These are phyloP conservation scores for Populus hybrid DNA, from an alignment of 441 rosid genomes.

Conservation along the genomic window DNA sequence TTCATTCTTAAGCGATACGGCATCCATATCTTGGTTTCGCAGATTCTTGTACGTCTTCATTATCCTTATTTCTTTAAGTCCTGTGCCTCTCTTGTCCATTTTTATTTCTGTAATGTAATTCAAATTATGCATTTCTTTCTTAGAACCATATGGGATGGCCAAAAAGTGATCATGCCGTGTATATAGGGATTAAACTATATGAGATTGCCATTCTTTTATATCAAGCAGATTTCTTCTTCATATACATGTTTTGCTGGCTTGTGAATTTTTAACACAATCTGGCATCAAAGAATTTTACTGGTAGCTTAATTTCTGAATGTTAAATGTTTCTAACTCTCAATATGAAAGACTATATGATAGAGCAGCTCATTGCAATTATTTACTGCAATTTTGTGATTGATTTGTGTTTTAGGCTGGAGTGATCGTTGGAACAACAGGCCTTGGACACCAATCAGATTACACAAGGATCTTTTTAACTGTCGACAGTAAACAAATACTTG, in stretches of 20 bases:
- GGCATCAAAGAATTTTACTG: background rate
- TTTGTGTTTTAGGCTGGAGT: background rate
- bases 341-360: background rate
- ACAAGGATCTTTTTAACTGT: background rate
- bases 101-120: background rate
- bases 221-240: background rate
- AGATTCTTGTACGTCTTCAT: background rate
- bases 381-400: background rate
- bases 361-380: background rate
- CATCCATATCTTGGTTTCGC: background rate
- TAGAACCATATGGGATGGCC: background rate
- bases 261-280: background rate
- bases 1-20: background rate
- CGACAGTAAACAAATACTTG: background rate
- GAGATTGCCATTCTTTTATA: background rate
- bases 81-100: background rate
- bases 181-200: no score
- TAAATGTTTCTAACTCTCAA: background rate
- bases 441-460: background rate
- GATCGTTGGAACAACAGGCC: background rate
- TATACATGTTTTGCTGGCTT: background rate
- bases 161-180: background rate
- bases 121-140: background rate
- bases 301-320: background rate
- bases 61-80: background rate